Evolutionary conservation across 1,284 basidiomycete genomes (phyloP), one percentile per base, ranked within the genome.

Genomic region (Rhodotorula sp.): DNA sequence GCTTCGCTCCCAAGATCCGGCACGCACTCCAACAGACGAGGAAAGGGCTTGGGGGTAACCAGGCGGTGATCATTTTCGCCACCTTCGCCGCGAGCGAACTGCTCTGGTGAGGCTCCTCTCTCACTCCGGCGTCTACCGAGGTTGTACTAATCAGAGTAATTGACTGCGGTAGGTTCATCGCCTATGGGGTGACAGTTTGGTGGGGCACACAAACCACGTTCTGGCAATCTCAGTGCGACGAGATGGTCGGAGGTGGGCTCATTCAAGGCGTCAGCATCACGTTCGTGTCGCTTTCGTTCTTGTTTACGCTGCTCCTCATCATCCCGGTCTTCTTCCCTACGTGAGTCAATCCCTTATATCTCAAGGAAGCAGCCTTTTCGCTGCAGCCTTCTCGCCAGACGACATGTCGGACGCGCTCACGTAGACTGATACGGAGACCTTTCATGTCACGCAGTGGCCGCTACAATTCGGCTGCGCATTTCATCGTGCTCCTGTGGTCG

Each of bases 101-200:
- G 16, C 52, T 54, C n/a, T 63, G 62, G 62, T 62, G 6, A 43
- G 18, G 0, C 20, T 26, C 46, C 14, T 23, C 18, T 3, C 16
- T 7, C 46, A 10, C 10, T 43, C 39, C 39, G 10, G 39, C 39
- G 39, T 43, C 39, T 43, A 43, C 39, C 8, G 39, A 12, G 2
- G 12, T 12, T 43, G 39, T 43, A 14, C 39, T 43, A 12, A 43
- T 14, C 39, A 10, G 39, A 12, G 39, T 2, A 43, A 6, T 8
- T 29, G n/a, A 29, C 15, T 39, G 3, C 48, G 20, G 49, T 49
- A 62, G 61, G 48, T 56, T 63, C 18, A 54, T 63, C 51, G 39
- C 52, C 34, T 63, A 63, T 52, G 62, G 49, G n/a, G 39, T 20
- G n/a, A 63, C 62, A 4, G 39, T 63, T 39, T 63, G 62, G 51